Evolutionary conservation across 768 basidiomycete genomes (phyloP).

Genomic region (Podaxis sp.): DNA sequence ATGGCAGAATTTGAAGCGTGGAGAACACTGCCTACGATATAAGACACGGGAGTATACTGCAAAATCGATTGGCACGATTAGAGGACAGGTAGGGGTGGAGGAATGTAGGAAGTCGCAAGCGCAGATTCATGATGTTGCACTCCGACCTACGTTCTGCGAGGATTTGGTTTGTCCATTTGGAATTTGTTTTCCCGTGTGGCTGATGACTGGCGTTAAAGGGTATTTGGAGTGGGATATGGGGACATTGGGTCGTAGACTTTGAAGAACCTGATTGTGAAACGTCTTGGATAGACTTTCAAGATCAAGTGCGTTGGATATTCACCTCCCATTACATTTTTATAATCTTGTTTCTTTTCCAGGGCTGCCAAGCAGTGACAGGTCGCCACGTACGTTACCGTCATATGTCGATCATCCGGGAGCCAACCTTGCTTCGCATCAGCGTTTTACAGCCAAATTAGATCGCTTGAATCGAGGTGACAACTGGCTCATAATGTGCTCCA

Average conservation of each 20-base stretch:
- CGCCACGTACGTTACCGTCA: background rate
- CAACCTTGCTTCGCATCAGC: background rate
- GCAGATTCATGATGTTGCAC: background rate
- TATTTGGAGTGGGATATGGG: conserved; percentile 4
- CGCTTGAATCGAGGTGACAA: background rate
- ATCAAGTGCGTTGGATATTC: background rate
- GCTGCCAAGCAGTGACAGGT: background rate
- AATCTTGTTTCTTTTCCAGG: background rate
- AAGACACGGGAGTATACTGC: conserved; percentile 5
- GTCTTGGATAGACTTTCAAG: background rate
- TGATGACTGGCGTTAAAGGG: background rate
- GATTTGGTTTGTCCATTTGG: background rate
- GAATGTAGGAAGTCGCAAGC: background rate
- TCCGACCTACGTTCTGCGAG: background rate
- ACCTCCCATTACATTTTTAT: background rate
- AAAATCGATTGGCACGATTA: background rate
- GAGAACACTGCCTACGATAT: conserved; percentile 1
- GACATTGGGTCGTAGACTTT: conserved; percentile 4
- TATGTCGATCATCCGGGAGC: too few relatives aligned
- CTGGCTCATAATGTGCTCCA: conserved; percentile 4
- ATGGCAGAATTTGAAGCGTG: background rate
- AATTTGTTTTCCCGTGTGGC: background rate
- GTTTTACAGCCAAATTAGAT: background rate
- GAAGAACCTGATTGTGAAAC: conserved; percentile 6
- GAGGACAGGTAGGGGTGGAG: background rate